phyloP scores from a whole-genome alignment of 441 rosid species.

The Rhodomyrtus psidioides region DNA sequence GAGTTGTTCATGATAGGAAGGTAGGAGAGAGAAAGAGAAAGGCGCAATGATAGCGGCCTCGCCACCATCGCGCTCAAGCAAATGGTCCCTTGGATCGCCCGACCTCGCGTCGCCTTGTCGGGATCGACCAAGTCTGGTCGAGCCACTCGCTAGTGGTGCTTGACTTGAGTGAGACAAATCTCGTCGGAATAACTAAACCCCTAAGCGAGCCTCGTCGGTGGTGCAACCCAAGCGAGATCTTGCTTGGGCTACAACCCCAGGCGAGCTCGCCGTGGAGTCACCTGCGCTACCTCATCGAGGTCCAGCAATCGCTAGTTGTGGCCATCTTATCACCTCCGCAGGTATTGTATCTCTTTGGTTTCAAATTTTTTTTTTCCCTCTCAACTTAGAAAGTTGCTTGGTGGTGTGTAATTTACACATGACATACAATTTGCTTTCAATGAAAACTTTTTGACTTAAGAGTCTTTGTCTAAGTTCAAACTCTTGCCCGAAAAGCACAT shows the following conservation, averaged over 20 bases:
- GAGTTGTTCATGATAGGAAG: not conserved
- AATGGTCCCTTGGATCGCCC: not conserved
- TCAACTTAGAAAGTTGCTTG: not conserved
- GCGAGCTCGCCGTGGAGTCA: not conserved
- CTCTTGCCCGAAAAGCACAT: not conserved
- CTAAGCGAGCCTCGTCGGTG: not conserved
- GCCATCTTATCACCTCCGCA: not conserved
- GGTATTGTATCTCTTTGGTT: not conserved
- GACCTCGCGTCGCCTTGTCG: not conserved
- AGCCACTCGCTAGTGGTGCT: not conserved
- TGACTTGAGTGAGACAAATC: not conserved
- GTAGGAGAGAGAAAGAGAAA: not conserved
- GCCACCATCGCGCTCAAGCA: not conserved
- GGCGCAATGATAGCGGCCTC: not conserved
- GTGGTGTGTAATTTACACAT: not conserved
- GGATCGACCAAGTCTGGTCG: not conserved
- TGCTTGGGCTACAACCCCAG: not conserved
- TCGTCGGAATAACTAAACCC: accelerated
- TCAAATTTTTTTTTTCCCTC: not conserved
- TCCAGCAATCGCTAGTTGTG: not conserved
- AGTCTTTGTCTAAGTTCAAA: not conserved
- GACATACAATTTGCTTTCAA: not conserved
- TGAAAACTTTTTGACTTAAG: not conserved
- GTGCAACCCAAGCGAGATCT: not conserved
- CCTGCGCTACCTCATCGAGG: not conserved